These are phyloP conservation scores for Quercus agrifolia DNA, from an alignment of 306 rosid species.

Conservation along the genomic window DNA sequence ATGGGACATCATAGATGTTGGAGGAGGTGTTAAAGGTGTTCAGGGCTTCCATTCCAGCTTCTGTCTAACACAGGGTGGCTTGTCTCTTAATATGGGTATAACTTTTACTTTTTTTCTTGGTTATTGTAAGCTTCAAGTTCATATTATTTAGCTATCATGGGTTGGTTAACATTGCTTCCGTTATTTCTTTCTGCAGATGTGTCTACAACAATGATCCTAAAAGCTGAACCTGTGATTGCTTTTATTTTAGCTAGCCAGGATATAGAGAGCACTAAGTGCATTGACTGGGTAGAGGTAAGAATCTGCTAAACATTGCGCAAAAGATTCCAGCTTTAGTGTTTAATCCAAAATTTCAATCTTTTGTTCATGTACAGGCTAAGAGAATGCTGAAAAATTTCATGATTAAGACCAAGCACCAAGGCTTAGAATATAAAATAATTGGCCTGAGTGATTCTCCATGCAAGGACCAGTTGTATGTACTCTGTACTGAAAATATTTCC, in stretches of 20 bases:
- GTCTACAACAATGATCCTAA: constrained; percentile 74
- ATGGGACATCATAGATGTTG: constrained; percentile 62
- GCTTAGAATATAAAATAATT: constrained; percentile 62
- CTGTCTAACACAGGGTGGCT: constrained; percentile 49
- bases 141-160: not conserved
- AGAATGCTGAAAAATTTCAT: constrained; percentile 74
- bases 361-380: constrained; percentile 59
- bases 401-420: constrained; percentile 55
- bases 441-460: constrained; percentile 88
- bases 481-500: constrained; percentile 11
- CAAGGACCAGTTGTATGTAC: constrained; percentile 64
- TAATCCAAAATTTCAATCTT: constrained; percentile 10
- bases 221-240: constrained; percentile 75
- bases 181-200: constrained; percentile 50
- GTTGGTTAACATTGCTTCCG: not conserved
- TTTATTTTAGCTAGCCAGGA: constrained; percentile 75
- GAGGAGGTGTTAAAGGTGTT: constrained; percentile 71
- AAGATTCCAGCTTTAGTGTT: constrained; percentile 24
- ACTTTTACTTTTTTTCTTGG: not conserved
- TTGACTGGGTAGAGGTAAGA: constrained; percentile 84
- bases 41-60: constrained; percentile 87
- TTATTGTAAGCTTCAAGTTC: constrained; percentile 12
- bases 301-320: constrained; percentile 4
- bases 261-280: constrained; percentile 53
- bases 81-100: constrained; percentile 84